These are phyloP conservation scores for Ophiocordyceps unilateralis DNA, from an alignment of 2,329 filamentous ascomycete species.

Conservation along the genomic window DNA sequence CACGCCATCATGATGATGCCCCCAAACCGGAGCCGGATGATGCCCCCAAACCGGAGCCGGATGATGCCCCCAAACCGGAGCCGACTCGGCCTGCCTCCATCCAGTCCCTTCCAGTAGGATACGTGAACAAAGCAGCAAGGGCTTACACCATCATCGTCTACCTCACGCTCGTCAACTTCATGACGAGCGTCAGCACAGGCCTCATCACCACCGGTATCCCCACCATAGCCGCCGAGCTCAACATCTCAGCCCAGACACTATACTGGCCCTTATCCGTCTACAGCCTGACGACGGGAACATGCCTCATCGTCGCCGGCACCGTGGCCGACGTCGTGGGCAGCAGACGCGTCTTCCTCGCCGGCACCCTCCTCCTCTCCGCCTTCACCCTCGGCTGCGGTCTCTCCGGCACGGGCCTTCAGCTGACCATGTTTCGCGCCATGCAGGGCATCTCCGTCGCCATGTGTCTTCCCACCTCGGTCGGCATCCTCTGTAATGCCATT, in stretches of 20 bases:
- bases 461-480: conserved; percentile 17
- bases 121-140: no score
- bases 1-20: no score
- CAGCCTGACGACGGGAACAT: conserved; percentile 17
- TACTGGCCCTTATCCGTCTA: conserved; percentile 22
- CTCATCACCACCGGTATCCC: conserved; percentile 13
- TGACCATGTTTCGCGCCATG: conserved; percentile 20
- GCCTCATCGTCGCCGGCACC: conserved; percentile 20
- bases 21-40: no score
- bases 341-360: conserved; percentile 14
- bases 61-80: no score
- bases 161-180: not conserved
- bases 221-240: conserved; percentile 19
- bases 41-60: no score
- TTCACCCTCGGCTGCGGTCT: conserved; percentile 16
- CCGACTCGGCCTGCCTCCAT: no score
- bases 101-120: no score
- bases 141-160: no score
- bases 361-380: conserved; percentile 12
- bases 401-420: conserved; percentile 11
- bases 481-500: conserved; percentile 15
- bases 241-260: conserved; percentile 14
- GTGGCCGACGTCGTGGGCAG: conserved; percentile 20
- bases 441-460: conserved; percentile 21
- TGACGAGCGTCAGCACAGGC: not conserved